These are phyloP conservation scores for Phytophthora aleatoria DNA, from an alignment of 352 stramenopile genomes.

Conservation along the genomic window DNA sequence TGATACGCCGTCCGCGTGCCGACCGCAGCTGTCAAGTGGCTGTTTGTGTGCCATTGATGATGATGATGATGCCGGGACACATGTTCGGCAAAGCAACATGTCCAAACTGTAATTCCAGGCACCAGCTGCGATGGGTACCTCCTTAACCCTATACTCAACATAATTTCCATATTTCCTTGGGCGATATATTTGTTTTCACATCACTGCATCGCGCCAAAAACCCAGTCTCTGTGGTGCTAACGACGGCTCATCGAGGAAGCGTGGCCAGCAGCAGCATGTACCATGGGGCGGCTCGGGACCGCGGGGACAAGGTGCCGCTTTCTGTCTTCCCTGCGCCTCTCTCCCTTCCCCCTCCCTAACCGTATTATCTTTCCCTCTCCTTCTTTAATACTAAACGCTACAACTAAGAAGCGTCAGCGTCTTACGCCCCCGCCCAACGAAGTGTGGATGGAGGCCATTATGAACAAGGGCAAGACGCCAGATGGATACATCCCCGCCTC, in stretches of 20 bases:
- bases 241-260: slow-evolving; percentile 20
- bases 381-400: neutral
- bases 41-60: neutral
- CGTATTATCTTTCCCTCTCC: neutral
- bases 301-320: slow-evolving; percentile 34
- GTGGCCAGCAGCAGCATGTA: slow-evolving; percentile 30
- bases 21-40: slow-evolving; percentile 1
- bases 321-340: neutral
- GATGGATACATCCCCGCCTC: slow-evolving; percentile 24
- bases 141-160: slow-evolving; percentile 10
- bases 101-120: slow-evolving; percentile 13
- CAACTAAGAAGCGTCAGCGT: slow-evolving; percentile 33
- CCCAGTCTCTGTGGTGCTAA: slow-evolving; percentile 6
- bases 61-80: slow-evolving; percentile 7
- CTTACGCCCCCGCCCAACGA: slow-evolving; percentile 54
- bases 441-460: slow-evolving; percentile 75
- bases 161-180: neutral
- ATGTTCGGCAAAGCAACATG: neutral
- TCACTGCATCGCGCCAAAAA: slow-evolving; percentile 13
- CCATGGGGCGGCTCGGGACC: slow-evolving; percentile 25
- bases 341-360: slow-evolving; percentile 6
- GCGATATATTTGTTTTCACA: slow-evolving; percentile 12
- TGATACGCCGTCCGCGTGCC: neutral
- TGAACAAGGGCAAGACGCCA: slow-evolving; percentile 59
- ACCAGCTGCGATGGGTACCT: slow-evolving; percentile 17